phyloP scores from a whole-genome alignment of 768 basidiomycete genomes.

The Phaeotremella fagi region DNA sequence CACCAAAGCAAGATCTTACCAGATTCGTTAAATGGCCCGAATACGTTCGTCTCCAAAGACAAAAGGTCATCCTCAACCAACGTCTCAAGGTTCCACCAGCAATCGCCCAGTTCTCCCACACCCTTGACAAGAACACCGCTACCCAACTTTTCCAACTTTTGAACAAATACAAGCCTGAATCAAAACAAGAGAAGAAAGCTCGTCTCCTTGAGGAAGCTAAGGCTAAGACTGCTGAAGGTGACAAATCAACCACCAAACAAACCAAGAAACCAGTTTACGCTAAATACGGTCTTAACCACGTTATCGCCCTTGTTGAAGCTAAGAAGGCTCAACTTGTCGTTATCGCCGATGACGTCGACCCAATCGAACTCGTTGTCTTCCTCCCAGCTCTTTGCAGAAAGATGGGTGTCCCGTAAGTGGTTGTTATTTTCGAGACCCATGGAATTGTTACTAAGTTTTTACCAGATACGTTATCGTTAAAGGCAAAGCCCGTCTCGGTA shows the following conservation, averaged over 20 bases:
- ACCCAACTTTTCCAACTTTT: slow-evolving; percentile 96
- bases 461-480: slow-evolving; percentile 87
- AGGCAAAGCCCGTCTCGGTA: slow-evolving; percentile 94
- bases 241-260: slow-evolving; percentile 65
- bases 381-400: slow-evolving; percentile 96
- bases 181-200: slow-evolving; percentile 94
- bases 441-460: not conserved
- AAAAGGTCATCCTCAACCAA: slow-evolving; percentile 97
- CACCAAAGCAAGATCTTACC: slow-evolving; percentile 80
- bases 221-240: slow-evolving; percentile 70
- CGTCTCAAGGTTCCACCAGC: slow-evolving; percentile 97
- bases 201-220: slow-evolving; percentile 66
- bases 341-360: slow-evolving; percentile 91
- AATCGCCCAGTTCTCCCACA: slow-evolving; percentile 91
- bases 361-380: slow-evolving; percentile 98
- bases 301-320: slow-evolving; percentile 83
- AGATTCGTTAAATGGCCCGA: slow-evolving; percentile 99
- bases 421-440: not conserved
- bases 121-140: slow-evolving; percentile 98
- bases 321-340: slow-evolving; percentile 96
- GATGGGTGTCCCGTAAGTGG: slow-evolving; percentile 79
- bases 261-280: slow-evolving; percentile 91
- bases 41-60: slow-evolving; percentile 94
- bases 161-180: slow-evolving; percentile 68
- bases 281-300: slow-evolving; percentile 97